Conservation (phyloP, 2,329 filamentous ascomycete genomes). For the Cordyceps cateniannulata region DNA sequence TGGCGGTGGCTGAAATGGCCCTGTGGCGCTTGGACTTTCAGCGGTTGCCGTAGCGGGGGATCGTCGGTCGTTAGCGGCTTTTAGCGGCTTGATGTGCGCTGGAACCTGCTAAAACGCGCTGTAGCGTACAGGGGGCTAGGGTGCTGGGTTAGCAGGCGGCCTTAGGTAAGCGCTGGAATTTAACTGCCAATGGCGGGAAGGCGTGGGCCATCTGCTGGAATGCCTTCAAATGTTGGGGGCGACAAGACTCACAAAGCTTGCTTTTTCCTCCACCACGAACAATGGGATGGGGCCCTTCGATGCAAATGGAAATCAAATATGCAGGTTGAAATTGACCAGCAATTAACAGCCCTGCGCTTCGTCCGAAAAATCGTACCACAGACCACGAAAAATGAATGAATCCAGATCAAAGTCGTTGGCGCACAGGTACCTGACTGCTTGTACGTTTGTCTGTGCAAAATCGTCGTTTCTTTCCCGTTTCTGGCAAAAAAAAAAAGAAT, state of each 20-base stretch:
- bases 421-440: background rate
- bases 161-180: background rate
- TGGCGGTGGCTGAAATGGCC: too few species aligned
- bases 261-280: background rate
- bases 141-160: background rate
- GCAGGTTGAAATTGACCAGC: slow-evolving; percentile 1
- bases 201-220: background rate
- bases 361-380: background rate
- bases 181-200: background rate
- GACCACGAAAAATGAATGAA: background rate
- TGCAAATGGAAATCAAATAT: background rate
- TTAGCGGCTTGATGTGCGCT: too few species aligned
- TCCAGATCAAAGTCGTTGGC: background rate
- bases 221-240: background rate
- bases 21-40: too few species aligned
- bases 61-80: too few species aligned
- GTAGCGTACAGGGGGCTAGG: background rate
- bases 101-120: background rate
- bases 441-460: background rate
- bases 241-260: background rate
- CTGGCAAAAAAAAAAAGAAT: background rate
- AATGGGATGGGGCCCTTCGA: background rate
- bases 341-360: background rate
- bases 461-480: background rate
- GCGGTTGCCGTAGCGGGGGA: too few species aligned